These are phyloP conservation scores for Colletotrichum cereale DNA, from an alignment of 2,329 filamentous ascomycete species.

Conservation along the genomic window DNA sequence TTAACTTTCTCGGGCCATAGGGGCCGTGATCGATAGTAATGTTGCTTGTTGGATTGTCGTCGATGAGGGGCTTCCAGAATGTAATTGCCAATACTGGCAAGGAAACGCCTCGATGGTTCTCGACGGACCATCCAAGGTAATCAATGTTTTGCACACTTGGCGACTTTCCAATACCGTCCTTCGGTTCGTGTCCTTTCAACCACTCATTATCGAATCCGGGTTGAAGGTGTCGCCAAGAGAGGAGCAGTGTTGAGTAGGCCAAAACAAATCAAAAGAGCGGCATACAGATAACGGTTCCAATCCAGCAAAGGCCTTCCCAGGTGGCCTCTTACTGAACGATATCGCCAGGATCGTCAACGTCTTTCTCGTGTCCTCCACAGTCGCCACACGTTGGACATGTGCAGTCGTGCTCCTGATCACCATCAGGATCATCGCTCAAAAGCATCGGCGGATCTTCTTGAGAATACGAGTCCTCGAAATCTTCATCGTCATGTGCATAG, in stretches of 20 bases:
- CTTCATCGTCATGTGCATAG: slow-evolving; percentile 41
- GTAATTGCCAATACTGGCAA: neutral
- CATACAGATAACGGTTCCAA: neutral
- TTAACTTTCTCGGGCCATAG: neutral
- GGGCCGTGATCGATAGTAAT: neutral
- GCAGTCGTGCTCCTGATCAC: slow-evolving; percentile 23
- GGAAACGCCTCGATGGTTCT: neutral
- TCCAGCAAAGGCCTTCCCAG: neutral
- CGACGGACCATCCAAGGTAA: neutral
- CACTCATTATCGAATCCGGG: neutral
- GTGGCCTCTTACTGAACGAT: neutral
- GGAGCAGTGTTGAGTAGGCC: neutral
- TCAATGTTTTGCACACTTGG: neutral
- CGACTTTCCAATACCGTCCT: neutral
- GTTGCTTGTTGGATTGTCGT: neutral
- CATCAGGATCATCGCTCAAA: slow-evolving; percentile 38
- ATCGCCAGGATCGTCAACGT: slow-evolving; percentile 34
- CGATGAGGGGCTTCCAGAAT: neutral
- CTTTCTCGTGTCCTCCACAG: slow-evolving; percentile 14
- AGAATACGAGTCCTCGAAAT: slow-evolving; percentile 26
- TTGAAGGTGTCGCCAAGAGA: neutral
- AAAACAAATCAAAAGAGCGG: neutral
- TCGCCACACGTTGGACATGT: slow-evolving; percentile 15
- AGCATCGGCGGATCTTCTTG: slow-evolving; percentile 41
- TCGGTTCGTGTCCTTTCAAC: neutral